Evolutionary conservation across 1,284 basidiomycete genomes (phyloP).

Genomic region (Cutaneotrichosporon dermatis): DNA sequence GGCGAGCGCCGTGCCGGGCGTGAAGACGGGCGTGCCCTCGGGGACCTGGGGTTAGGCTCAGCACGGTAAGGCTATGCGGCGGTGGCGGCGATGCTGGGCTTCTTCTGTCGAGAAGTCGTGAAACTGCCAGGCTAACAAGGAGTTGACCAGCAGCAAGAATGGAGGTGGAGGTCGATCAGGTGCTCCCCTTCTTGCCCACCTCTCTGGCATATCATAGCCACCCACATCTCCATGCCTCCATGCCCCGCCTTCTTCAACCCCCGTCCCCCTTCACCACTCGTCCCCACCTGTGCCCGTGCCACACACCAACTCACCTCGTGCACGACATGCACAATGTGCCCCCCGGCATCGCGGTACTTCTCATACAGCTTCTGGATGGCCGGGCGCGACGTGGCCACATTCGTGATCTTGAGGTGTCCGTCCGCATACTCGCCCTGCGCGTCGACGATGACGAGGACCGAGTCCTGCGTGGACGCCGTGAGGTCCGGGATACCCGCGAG

Average conservation of each 20-base stretch:
- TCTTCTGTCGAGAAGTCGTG: too few species aligned
- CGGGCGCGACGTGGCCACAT: slow-evolving; percentile 19
- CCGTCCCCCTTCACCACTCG: too few species aligned
- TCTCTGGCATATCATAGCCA: too few species aligned
- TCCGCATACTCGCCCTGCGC: slow-evolving; percentile 33
- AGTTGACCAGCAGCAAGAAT: too few species aligned
- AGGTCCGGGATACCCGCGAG: slow-evolving; percentile 19
- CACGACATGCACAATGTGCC: slow-evolving; percentile 24
- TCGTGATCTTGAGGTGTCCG: slow-evolving; percentile 19
- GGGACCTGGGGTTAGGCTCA: slow-evolving; percentile 14
- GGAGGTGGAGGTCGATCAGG: too few species aligned
- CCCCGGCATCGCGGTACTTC: slow-evolving; percentile 18
- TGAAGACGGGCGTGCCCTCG: slow-evolving; percentile 27
- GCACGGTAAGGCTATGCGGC: too few species aligned
- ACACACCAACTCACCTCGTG: slow-evolving; percentile 17
- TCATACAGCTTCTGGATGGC: slow-evolving; percentile 22
- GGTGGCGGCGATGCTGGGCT: too few species aligned
- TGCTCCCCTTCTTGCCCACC: too few species aligned
- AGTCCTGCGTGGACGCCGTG: slow-evolving; percentile 20
- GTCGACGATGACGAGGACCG: slow-evolving; percentile 31
- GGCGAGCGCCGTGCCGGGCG: slow-evolving; percentile 26
- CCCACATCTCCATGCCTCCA: too few species aligned
- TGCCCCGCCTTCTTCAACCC: too few species aligned
- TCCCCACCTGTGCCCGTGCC: too few species aligned
- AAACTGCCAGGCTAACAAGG: too few species aligned